Conservation (phyloP, 1,284 basidiomycete species). For the Ceratobasidium sp. region DNA sequence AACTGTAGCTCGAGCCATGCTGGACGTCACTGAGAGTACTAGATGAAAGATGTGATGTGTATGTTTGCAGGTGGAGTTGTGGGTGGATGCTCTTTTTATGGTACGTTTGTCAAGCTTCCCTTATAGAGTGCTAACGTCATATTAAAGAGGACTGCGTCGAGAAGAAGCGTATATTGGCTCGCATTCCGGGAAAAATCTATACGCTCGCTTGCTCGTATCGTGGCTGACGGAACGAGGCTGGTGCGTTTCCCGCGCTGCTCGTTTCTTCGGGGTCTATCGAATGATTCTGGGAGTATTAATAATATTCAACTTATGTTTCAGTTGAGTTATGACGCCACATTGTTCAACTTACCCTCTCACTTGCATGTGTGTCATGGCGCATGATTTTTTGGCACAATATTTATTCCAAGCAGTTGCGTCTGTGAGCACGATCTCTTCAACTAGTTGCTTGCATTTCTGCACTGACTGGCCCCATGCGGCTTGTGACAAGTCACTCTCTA, state of each 20-base stretch:
- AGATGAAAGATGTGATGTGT: constrained; percentile 80
- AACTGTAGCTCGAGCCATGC: constrained; percentile 16
- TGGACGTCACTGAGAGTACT: constrained; percentile 50
- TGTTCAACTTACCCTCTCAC: constrained; percentile 69
- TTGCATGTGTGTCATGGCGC: constrained; percentile 75
- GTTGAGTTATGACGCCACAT: constrained; percentile 62
- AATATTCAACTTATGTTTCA: constrained; percentile 51
- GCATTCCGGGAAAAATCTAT: constrained; percentile 62
- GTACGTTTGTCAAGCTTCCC: constrained; percentile 56
- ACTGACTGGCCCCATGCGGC: not conserved
- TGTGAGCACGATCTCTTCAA: constrained; percentile 56
- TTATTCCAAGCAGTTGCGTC: constrained; percentile 68
- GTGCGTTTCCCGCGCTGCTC: constrained; percentile 56
- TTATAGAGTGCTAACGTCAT: not conserved
- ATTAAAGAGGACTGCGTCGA: too few relatives aligned
- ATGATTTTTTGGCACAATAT: constrained; percentile 72
- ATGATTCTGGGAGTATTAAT: constrained; percentile 56
- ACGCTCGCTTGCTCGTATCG: constrained; percentile 61
- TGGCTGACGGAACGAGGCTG: constrained; percentile 64
- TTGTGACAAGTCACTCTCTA: constrained; percentile 59
- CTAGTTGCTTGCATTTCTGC: not conserved
- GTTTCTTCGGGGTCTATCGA: constrained; percentile 2
- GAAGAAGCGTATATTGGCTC: constrained; percentile 8
- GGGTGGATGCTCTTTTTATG: constrained; percentile 71
- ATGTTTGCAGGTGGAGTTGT: constrained; percentile 70